Base-by-base conservation (phyloP, 1,284 basidiomycete species). In the Trametes polyzona region DNA sequence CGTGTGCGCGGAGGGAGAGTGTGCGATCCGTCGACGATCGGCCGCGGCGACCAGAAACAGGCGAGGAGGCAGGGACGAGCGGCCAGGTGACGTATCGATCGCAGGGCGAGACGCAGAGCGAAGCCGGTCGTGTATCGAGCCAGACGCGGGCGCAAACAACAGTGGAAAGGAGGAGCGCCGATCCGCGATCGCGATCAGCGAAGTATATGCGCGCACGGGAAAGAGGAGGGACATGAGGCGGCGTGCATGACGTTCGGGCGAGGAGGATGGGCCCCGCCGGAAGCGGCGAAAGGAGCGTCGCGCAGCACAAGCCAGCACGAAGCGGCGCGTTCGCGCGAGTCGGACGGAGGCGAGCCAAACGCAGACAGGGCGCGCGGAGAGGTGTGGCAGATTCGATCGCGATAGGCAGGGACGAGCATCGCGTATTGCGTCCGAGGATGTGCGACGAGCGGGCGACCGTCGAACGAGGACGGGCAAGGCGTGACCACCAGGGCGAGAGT, bases 331-430 rank as follows among this genome's bases (percentile, higher is more conserved):
- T 17, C 46, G 55, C 27, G 26, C 49, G 48, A 27, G 58, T 48
- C 33, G 50, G 50, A 47, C 39, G 19, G 35, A 39, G 33, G 29
- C 12, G 23, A 44, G 41, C 19, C 39, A 36, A 41, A 44, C 27
- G 29, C 42, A 27, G 33, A 39, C 14, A 39, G 23, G 35, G 47
- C 23, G 55, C 24, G 53, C 55, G 44, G 44, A 36, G 36, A 43
- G 16, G 30, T 43, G 48, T 29, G 47, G 52, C 43, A 47, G 59
- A 57, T 58, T 51, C 49, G 52, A 47, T 50, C 60, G 47, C 52
- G 62, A 66, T 64, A 61, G 60, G 65, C 52, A 62, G 51, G 59
- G 60, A 61, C 55, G 64, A 63, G 59, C 62, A 60, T 53, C 40
- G 57, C 33, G 49, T 46, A 53, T 52, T 43, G 41, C 59, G 43